Percentiles rank a stretch among this genome's conserved stretches.
Conservation (phyloP, 768 basidiomycete species). For the Pleurotus salmoneostramineus region DNA sequence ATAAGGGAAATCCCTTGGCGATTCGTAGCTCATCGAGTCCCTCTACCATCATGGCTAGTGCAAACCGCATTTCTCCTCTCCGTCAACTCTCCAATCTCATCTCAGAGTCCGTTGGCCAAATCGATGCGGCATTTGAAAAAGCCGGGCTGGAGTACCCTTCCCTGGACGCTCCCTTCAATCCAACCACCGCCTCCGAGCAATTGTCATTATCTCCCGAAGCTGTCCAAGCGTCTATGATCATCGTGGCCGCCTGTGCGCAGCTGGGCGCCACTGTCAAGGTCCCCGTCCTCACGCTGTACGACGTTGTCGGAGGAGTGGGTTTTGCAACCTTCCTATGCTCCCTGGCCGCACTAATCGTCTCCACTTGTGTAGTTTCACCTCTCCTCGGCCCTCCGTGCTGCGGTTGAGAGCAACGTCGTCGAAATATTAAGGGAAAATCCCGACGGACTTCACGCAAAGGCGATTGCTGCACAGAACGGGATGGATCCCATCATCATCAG, state of each 20-base stretch:
- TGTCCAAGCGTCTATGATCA: conserved; percentile 10
- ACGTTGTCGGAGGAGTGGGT: conserved; percentile 2
- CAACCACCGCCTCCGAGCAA: conserved; percentile 14
- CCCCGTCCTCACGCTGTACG: conserved; percentile 8
- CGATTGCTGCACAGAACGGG: conserved; percentile 25
- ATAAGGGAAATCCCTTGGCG: no score
- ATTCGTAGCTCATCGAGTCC: no score
- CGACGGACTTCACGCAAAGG: conserved; percentile 28
- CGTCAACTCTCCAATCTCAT: conserved; percentile 18
- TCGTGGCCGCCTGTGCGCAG: conserved; percentile 23
- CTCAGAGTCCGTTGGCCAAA: conserved; percentile 14
- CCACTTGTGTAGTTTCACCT: conserved; percentile 12
- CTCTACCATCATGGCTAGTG: no score
- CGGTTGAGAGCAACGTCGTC: neutral
- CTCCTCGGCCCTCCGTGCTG: conserved; percentile 8
- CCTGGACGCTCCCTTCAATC: conserved; percentile 20
- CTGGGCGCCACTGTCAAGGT: conserved; percentile 11
- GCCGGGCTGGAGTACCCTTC: conserved; percentile 18
- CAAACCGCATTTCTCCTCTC: neutral
- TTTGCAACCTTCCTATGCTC: neutral
- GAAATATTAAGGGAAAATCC: conserved; percentile 1
- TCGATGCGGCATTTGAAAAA: conserved; percentile 19
- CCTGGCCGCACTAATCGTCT: neutral
- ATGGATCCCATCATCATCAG: conserved; percentile 27
- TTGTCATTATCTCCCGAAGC: conserved; percentile 11